Evolutionary conservation across 78 protist species (phyloP).

Genomic region (Dictyostelium brefeldianum): DNA sequence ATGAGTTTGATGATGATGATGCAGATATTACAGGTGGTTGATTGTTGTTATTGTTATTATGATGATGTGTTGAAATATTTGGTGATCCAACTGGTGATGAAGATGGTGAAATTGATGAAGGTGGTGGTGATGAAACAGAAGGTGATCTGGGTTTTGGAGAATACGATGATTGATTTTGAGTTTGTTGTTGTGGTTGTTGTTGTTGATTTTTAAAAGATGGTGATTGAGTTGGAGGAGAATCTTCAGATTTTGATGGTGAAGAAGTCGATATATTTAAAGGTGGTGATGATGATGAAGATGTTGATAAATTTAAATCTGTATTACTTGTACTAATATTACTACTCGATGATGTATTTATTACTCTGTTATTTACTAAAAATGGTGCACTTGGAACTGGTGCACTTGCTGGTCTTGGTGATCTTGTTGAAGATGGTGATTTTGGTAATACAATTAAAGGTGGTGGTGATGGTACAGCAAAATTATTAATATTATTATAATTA

Average conservation of each 20-base stretch:
- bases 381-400: slow-evolving; percentile 77
- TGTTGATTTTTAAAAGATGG: slow-evolving; percentile 14
- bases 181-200: slow-evolving; percentile 10
- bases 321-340: not conserved
- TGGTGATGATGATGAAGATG: slow-evolving; percentile 52
- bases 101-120: slow-evolving; percentile 19
- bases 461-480: slow-evolving; percentile 20
- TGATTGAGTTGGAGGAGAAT: slow-evolving; percentile 31
- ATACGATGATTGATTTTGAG: not conserved
- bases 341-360: not conserved
- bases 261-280: slow-evolving; percentile 2
- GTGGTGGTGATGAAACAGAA: slow-evolving; percentile 43
- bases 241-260: slow-evolving; percentile 33
- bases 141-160: slow-evolving; percentile 75
- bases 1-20: not conserved
- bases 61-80: not conserved
- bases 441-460: slow-evolving; percentile 46
- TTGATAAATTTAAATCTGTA: slow-evolving; percentile 34
- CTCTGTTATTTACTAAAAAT: slow-evolving; percentile 36
- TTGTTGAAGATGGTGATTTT: slow-evolving; percentile 51
- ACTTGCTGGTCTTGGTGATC: slow-evolving; percentile 65
- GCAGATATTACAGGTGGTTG: slow-evolving; percentile 25
- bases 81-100: slow-evolving; percentile 36
- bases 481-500: not conserved
- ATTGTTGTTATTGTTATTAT: not conserved